A percentile compares a stretch with the other conserved stretches of the same genome.
phyloP scores from a whole-genome alignment of 2,329 filamentous ascomycete genomes.

The Keithomyces neogunnii region DNA sequence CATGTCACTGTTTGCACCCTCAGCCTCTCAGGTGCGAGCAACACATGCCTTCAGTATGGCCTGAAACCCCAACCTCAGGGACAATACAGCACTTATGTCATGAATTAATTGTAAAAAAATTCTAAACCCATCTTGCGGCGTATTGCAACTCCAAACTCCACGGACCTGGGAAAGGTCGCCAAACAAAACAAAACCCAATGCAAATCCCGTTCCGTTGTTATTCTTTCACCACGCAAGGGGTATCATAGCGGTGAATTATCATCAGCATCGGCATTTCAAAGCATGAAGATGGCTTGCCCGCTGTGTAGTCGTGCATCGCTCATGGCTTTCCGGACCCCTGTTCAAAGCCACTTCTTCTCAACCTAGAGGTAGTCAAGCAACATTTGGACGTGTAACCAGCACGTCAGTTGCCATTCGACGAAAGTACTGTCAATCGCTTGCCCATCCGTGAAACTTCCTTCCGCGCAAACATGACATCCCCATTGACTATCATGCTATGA shows the following conservation, averaged over 20 bases:
- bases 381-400: not conserved
- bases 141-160: not conserved
- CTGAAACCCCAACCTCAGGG: no score
- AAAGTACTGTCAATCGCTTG: slow-evolving; percentile 26
- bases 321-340: not conserved
- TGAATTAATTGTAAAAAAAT: no score
- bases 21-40: no score
- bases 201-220: not conserved
- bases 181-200: not conserved
- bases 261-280: not conserved
- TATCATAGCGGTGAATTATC: not conserved
- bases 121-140: not conserved
- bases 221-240: not conserved
- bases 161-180: not conserved
- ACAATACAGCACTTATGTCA: no score
- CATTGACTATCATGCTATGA: slow-evolving; percentile 57
- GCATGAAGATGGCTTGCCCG: not conserved
- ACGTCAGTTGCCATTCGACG: slow-evolving; percentile 11
- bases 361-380: not conserved
- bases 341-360: not conserved
- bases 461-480: slow-evolving; percentile 42
- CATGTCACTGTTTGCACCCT: no score
- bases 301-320: not conserved
- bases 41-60: no score
- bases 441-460: slow-evolving; percentile 43